phyloP scores from a whole-genome alignment of 2,329 filamentous ascomycete genomes.

The Hypoxylon sp. region DNA sequence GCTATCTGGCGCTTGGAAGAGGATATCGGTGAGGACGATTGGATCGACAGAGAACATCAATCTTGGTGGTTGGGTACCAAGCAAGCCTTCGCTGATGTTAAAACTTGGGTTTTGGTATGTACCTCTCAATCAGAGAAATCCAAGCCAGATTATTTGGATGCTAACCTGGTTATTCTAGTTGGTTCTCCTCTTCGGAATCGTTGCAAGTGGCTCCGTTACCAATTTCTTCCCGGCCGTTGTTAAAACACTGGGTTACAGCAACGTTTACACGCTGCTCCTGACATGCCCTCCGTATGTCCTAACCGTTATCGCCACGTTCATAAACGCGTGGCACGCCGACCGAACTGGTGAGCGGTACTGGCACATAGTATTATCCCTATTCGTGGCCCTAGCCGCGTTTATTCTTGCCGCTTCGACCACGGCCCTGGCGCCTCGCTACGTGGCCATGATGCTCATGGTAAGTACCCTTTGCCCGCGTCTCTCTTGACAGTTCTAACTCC shows the following conservation, averaged over 20 bases:
- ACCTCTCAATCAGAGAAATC: too few species aligned
- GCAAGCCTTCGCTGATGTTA: constrained; percentile 64
- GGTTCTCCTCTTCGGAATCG: constrained; percentile 66
- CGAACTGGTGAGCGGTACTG: constrained; percentile 74
- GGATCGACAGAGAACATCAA: constrained; percentile 64
- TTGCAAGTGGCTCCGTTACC: constrained; percentile 65
- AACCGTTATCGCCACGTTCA: constrained; percentile 66
- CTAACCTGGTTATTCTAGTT: constrained; percentile 48
- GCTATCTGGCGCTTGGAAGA: constrained; percentile 69
- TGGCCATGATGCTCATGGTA: constrained; percentile 77
- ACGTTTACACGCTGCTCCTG: constrained; percentile 67
- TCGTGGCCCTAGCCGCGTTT: constrained; percentile 69
- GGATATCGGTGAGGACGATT: constrained; percentile 72
- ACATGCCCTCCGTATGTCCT: constrained; percentile 73
- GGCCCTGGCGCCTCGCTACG: constrained; percentile 67
- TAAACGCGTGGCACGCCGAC: constrained; percentile 76
- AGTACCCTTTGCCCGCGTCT: constrained; percentile 28
- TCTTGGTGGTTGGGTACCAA: constrained; percentile 63
- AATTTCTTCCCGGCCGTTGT: constrained; percentile 79
- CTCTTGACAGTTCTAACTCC: constrained; percentile 5
- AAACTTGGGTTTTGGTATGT: constrained; percentile 66
- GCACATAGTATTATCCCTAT: constrained; percentile 70
- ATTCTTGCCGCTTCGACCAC: constrained; percentile 73
- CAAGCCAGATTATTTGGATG: too few species aligned
- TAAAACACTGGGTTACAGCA: constrained; percentile 68